Conservation (phyloP, 257 asterid species). For the Solanum sitiens region DNA sequence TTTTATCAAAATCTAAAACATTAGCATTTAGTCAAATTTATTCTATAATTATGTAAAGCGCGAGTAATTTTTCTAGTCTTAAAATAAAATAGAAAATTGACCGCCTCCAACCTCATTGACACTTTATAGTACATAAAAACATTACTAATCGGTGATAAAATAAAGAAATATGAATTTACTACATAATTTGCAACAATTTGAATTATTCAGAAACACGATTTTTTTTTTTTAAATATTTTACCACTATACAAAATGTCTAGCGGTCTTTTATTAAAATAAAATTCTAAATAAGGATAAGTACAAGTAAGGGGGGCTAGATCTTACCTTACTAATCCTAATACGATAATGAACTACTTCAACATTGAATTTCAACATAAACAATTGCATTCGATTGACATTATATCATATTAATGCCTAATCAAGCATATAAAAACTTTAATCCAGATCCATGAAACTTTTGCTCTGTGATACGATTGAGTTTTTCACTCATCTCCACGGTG, state of each 20-base stretch:
- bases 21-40: no score
- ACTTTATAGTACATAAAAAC: background rate
- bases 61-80: background rate
- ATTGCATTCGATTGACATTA: background rate
- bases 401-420: background rate
- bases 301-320: background rate
- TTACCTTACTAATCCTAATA: no score
- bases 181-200: background rate
- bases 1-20: no score
- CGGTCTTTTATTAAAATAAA: background rate
- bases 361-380: background rate
- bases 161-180: no score
- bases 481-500: background rate
- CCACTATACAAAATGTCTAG: background rate
- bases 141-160: background rate
- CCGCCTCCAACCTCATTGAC: background rate
- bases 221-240: no score
- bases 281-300: no score
- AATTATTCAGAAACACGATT: background rate
- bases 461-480: background rate
- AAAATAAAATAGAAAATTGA: no score
- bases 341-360: background rate
- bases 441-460: background rate
- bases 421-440: background rate
- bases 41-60: no score